A percentile compares a stretch with the other conserved stretches of the same genome.
Evolutionary conservation across 768 basidiomycete genomes (phyloP).

Genomic region (Trametopsis cervina): DNA sequence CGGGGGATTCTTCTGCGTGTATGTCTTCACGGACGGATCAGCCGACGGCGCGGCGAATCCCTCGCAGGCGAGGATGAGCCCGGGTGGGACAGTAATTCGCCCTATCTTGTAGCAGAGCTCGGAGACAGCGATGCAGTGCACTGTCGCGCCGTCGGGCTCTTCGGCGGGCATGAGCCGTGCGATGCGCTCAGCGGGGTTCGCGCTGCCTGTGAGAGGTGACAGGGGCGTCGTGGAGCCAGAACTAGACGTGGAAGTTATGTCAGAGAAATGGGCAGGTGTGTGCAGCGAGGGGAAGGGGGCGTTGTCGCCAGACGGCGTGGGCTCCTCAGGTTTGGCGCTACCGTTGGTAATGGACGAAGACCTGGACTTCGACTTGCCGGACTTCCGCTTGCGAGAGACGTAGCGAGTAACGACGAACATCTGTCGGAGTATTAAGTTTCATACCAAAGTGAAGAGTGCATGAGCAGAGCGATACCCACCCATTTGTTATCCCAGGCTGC

Average conservation of each 20-base stretch:
- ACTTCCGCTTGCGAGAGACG: constrained; percentile 45
- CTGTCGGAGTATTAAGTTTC: constrained; percentile 25
- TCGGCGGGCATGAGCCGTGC: constrained; percentile 15
- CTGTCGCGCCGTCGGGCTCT: constrained; percentile 47
- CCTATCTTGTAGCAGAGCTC: constrained; percentile 64
- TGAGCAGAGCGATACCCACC: constrained; percentile 48
- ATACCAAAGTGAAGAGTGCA: neutral
- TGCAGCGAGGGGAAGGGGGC: constrained; percentile 24
- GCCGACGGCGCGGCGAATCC: constrained; percentile 35
- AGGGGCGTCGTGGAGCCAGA: constrained; percentile 1
- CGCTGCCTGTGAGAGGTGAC: constrained; percentile 1
- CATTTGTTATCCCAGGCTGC: constrained; percentile 75
- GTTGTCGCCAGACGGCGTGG: constrained; percentile 12
- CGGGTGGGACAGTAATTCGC: constrained; percentile 68
- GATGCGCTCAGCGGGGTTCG: constrained; percentile 10
- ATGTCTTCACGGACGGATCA: constrained; percentile 14
- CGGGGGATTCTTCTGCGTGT: constrained; percentile 37
- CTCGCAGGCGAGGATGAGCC: constrained; percentile 49
- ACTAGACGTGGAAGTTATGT: neutral
- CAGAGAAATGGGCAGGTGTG: constrained; percentile 24
- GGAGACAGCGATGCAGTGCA: constrained; percentile 60
- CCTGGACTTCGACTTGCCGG: constrained; percentile 15
- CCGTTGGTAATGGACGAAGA: constrained; percentile 5
- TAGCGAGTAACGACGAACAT: constrained; percentile 58
- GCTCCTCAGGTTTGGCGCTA: neutral